Evolutionary conservation across 2,329 filamentous ascomycete species (phyloP), one percentile per base, ranked within the genome.

Genomic region (Phyllosticta citribraziliensis): DNA sequence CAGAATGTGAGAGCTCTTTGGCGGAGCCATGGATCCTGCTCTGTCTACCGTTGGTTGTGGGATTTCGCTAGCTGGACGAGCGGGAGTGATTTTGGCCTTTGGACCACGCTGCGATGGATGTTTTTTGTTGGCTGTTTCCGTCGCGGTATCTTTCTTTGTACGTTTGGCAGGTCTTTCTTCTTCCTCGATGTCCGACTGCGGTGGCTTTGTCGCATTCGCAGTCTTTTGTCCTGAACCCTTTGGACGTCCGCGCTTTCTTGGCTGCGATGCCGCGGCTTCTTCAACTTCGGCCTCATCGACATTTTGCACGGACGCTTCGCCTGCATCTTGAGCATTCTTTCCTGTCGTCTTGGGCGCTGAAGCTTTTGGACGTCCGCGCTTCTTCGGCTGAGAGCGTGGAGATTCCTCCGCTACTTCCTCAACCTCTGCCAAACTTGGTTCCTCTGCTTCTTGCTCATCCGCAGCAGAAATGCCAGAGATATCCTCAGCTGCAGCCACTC

Each of bases 1-100:
- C 6, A 75, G 66, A 52, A 68, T 66, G 22, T 72, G 70, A 54
- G 73, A 70, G 63, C 68, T 71, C 61, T 70, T 67, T 33, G 22
- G 52, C 20, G 58, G 57, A 52, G 58, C 20, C 55, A 55, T 54
- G 20, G 53, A 27, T 58, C 51, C n/a, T 53, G 57, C 50, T 50
- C 47, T 20, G 53, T 58, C 17, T 17, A 53, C 35, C 27, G 20
- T 9, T 14, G 11, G 12, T 35, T 51, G 25, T 4, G 52, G 22
- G 25, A 10, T 56, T 19, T 11, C 19, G 17, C n/a, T 55, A 3
- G 51, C 55, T 22, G 52, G 22, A 10, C 40, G 14, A 47, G 40
- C 40, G 17, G 40, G 17, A 17, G 51, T 53, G n/a, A 57, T 17
- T 22, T 47, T 54, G 8, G 55, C 60, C 30, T 57, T 62, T 24